Base-by-base conservation (phyloP, 1,284 basidiomycete species). In the Moesziomyces sp. region DNA sequence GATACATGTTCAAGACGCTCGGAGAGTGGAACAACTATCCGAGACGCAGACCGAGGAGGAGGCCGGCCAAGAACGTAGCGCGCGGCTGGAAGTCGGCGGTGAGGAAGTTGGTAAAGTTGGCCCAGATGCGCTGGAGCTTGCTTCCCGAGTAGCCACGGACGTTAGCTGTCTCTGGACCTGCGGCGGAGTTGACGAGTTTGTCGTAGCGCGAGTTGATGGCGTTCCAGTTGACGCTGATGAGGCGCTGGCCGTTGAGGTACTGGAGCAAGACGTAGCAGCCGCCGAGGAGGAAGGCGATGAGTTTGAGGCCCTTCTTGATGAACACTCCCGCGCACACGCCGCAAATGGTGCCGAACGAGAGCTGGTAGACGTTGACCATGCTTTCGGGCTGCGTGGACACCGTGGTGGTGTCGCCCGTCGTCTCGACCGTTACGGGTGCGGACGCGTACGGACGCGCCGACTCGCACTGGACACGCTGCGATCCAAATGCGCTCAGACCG, bases 241-340 rank as follows among this genome's bases (percentile, higher is more conserved):
- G 84, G 14, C 66, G 53, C 53, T 81, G 76, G 26, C 76, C 73
- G 56, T 71, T 76, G 18, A 83, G 54, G 70, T 83, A 83, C 58
- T 83, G 81, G 13, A 83, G 70, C 21, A 83, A 46, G 47, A 83
- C 64, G 48, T 77, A 83, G 28, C 65, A 68, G 38, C 71, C 74
- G 92, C 94, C 89, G 13, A 97, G 86, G 55, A 91, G 85, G 85
- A 94, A 94, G 0, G 94, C 95, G 23, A 92, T 85, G 3, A 89
- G 86, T 83, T 91, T 93, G 42, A 91, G 89, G 30, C 95, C 95
- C 85, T 97, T 97, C 86, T 96, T 97, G 78, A 97, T 88, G 82
- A 98, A 98, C 0, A 97, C 88, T 0, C 95, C 95, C 0, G 93
- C 90, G 80, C 93, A 97, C 51, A 97, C 84, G 3, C 94, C 78